Evolutionary conservation across 2,329 filamentous ascomycete genomes (phyloP).

Genomic region (Ceratocystis harringtonii): DNA sequence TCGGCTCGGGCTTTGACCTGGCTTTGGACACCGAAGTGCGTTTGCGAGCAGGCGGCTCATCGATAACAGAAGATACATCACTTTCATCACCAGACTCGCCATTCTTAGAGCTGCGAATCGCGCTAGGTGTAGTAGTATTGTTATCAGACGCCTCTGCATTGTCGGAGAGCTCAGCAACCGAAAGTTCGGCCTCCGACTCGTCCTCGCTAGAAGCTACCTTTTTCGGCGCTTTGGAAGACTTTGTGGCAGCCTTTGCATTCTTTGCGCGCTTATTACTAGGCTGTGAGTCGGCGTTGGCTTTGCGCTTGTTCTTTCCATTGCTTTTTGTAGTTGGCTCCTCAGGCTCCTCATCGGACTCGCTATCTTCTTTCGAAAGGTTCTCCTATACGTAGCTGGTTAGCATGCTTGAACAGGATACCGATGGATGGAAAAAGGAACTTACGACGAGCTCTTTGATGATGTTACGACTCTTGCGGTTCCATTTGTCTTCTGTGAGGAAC

Average conservation of each 20-base stretch:
- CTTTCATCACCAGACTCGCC: slow-evolving; percentile 25
- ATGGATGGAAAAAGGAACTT: slow-evolving; percentile 22
- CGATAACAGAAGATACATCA: slow-evolving; percentile 62
- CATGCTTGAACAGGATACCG: neutral
- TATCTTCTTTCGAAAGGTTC: neutral
- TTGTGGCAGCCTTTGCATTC: slow-evolving; percentile 6
- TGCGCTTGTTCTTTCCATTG: slow-evolving; percentile 22
- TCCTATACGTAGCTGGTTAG: neutral
- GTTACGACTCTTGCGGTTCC: slow-evolving; percentile 44
- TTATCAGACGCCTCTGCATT: neutral
- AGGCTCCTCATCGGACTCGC: slow-evolving; percentile 2
- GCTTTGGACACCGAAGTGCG: slow-evolving; percentile 16
- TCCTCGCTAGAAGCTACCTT: slow-evolving; percentile 12
- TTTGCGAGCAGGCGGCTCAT: slow-evolving; percentile 47
- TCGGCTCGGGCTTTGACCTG: slow-evolving; percentile 25
- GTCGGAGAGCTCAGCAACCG: neutral
- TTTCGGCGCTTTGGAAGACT: neutral
- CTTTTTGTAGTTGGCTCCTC: slow-evolving; percentile 8
- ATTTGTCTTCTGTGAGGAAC: slow-evolving; percentile 35
- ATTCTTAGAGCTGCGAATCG: slow-evolving; percentile 18
- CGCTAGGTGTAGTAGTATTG: slow-evolving; percentile 5
- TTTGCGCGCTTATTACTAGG: slow-evolving; percentile 17
- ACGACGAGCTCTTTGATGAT: slow-evolving; percentile 43
- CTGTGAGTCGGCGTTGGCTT: slow-evolving; percentile 22
- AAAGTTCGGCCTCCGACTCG: slow-evolving; percentile 6